Evolutionary conservation across 2,329 filamentous ascomycete species (phyloP).

Genomic region (Phyllachora maydis): DNA sequence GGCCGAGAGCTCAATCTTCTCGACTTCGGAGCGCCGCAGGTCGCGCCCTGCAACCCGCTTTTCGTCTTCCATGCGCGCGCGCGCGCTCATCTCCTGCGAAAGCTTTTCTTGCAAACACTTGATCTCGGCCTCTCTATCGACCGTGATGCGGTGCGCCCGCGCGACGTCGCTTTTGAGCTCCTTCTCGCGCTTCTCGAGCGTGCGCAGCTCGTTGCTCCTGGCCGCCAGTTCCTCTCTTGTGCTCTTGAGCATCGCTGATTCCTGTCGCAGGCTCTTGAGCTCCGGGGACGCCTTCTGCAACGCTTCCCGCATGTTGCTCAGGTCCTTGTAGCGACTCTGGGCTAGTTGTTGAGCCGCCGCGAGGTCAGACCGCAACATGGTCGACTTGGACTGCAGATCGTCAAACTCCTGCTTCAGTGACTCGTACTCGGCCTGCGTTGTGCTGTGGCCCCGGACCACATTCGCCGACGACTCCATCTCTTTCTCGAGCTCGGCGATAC

Average conservation of each 20-base stretch:
- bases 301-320: slow-evolving; percentile 60
- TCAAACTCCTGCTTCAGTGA: slow-evolving; percentile 33
- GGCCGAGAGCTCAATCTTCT: slow-evolving; percentile 59
- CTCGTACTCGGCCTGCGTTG: slow-evolving; percentile 40
- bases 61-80: slow-evolving; percentile 59
- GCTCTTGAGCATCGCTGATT: slow-evolving; percentile 53
- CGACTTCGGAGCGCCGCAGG: slow-evolving; percentile 54
- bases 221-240: slow-evolving; percentile 52
- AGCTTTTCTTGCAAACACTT: slow-evolving; percentile 62
- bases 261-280: slow-evolving; percentile 55
- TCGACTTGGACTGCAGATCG: slow-evolving; percentile 48
- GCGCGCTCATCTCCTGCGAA: slow-evolving; percentile 48
- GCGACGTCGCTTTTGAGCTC: slow-evolving; percentile 59
- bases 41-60: slow-evolving; percentile 57
- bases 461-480: slow-evolving; percentile 29
- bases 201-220: slow-evolving; percentile 39
- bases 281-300: slow-evolving; percentile 77
- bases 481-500: slow-evolving; percentile 47
- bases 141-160: slow-evolving; percentile 44
- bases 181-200: slow-evolving; percentile 65
- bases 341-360: slow-evolving; percentile 73
- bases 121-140: slow-evolving; percentile 61
- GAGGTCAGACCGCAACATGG: slow-evolving; percentile 60
- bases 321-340: slow-evolving; percentile 70
- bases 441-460: slow-evolving; percentile 22